Evolutionary conservation across 108 stramenopile genomes (phyloP).

Genomic region (Nitzschia inconspicua): DNA sequence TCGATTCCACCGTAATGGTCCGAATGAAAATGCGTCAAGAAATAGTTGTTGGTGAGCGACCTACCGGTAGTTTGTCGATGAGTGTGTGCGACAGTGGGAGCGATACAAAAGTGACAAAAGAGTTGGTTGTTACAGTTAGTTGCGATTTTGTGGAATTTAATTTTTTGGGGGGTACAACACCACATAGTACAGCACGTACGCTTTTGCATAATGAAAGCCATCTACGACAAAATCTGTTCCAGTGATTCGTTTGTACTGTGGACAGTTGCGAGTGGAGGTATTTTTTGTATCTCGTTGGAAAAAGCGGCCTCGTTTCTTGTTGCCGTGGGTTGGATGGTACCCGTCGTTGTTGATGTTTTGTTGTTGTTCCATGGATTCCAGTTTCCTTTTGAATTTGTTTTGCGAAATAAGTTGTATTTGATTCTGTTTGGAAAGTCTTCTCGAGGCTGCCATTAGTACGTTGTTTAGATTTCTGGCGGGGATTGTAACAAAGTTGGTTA

Average conservation of each 20-base stretch:
- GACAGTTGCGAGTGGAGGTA: constrained; percentile 54
- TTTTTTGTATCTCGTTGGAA: too few relatives aligned
- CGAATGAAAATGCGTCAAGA: constrained; percentile 67
- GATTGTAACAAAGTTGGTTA: neutral
- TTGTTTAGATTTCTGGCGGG: constrained; percentile 25
- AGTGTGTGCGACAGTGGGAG: too few relatives aligned
- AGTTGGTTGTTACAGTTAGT: too few relatives aligned
- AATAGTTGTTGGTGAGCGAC: constrained; percentile 76
- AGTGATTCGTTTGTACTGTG: constrained; percentile 70
- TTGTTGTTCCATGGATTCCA: neutral
- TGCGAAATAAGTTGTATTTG: neutral
- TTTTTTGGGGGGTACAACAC: too few relatives aligned
- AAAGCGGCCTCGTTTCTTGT: too few relatives aligned
- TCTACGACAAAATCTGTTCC: constrained; percentile 84
- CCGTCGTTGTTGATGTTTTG: neutral
- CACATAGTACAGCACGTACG: constrained; percentile 6
- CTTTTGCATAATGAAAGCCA: constrained; percentile 56
- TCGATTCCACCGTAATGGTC: constrained; percentile 71
- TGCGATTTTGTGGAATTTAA: too few relatives aligned
- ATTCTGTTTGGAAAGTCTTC: constrained; percentile 32
- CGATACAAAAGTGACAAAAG: neutral
- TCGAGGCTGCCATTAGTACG: constrained; percentile 26
- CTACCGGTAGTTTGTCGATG: too few relatives aligned
- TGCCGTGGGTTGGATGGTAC: neutral
- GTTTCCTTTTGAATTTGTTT: neutral